Percentiles rank a stretch among this genome's conserved stretches.
phyloP scores from a whole-genome alignment of 345 rosid species.

The Aquilaria malaccensis region DNA sequence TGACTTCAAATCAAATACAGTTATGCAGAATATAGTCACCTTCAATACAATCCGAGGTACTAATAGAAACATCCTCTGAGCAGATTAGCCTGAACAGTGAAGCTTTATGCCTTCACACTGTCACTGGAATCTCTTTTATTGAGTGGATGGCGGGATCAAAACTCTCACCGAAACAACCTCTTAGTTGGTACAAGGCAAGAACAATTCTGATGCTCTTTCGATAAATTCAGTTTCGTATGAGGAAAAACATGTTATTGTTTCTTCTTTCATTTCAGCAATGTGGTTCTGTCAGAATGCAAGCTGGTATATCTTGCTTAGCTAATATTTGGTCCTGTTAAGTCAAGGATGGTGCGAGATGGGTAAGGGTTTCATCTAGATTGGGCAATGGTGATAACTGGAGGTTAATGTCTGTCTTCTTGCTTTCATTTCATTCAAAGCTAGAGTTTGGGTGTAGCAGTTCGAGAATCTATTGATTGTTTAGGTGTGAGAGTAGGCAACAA shows the following conservation, averaged over 20 bases:
- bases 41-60: background rate
- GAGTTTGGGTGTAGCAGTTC: too few relatives aligned
- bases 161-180: conserved; percentile 53
- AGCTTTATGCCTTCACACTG: conserved; percentile 52
- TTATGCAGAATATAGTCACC: background rate
- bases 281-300: too few relatives aligned
- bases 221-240: background rate
- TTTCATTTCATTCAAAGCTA: too few relatives aligned
- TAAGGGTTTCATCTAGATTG: too few relatives aligned
- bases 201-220: background rate
- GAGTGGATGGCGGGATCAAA: conserved; percentile 67
- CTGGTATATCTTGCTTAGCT: too few relatives aligned
- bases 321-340: too few relatives aligned
- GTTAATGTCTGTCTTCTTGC: too few relatives aligned
- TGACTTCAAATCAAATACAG: background rate
- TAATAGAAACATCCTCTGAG: background rate
- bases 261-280: too few relatives aligned
- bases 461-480: too few relatives aligned
- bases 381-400: too few relatives aligned
- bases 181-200: conserved; percentile 86
- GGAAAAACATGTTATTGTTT: background rate
- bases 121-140: conserved; percentile 54
- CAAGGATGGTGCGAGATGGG: too few relatives aligned
- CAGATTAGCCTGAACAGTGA: conserved; percentile 82
- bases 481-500: too few relatives aligned